phyloP scores from a whole-genome alignment of 2,329 filamentous ascomycete genomes.

The Botrytis aclada region DNA sequence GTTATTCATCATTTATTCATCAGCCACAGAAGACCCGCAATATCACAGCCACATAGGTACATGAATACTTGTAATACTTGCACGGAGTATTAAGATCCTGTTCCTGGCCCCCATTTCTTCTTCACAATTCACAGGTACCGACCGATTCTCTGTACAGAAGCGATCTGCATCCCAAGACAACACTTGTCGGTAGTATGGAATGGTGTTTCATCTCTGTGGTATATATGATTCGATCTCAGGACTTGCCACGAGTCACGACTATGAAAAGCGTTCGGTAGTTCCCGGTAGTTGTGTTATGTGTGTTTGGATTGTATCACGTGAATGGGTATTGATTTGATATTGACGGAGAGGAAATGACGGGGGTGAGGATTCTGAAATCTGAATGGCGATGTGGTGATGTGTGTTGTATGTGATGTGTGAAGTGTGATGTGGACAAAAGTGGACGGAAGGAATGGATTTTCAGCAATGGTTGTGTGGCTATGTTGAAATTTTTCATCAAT shows the following conservation, averaged over 20 bases:
- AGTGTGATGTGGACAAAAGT: neutral
- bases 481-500: neutral
- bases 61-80: no score
- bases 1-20: neutral
- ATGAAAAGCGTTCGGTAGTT: neutral
- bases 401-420: neutral
- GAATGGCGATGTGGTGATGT: neutral
- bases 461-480: neutral
- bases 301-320: neutral
- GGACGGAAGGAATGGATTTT: neutral
- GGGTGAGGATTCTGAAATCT: neutral
- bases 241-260: neutral
- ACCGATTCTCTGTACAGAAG: neutral
- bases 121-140: neutral
- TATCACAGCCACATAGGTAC: neutral
- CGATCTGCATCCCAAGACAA: neutral
- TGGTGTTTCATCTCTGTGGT: neutral
- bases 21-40: neutral
- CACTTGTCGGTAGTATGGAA: neutral
- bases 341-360: neutral
- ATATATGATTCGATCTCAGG: neutral
- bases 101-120: neutral
- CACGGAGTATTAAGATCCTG: neutral
- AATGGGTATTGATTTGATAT: neutral
- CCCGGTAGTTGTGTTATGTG: neutral